Percentiles rank a stretch among this genome's conserved stretches.
Conservation (phyloP, 1,139 yeast genomes). For the Geotrichum citri-aurantii region DNA sequence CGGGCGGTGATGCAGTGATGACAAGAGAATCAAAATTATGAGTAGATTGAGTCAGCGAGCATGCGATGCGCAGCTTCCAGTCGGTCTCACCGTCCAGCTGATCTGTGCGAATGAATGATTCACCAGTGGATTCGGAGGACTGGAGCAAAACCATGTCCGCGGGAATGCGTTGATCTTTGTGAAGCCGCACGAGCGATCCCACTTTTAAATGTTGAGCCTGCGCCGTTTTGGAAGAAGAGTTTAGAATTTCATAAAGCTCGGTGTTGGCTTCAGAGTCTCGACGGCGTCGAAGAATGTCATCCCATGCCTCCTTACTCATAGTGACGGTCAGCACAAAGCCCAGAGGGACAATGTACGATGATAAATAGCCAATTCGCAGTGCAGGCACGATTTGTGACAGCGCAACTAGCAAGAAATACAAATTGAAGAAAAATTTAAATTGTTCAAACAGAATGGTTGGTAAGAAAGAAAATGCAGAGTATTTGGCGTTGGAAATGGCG, state of each 20-base stretch:
- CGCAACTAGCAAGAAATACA: slow-evolving; percentile 88
- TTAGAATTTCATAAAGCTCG: slow-evolving; percentile 70
- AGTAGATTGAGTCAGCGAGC: slow-evolving; percentile 61
- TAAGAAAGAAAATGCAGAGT: slow-evolving; percentile 78
- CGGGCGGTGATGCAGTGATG: slow-evolving; percentile 69
- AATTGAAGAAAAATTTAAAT: slow-evolving; percentile 91
- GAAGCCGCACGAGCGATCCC: slow-evolving; percentile 78
- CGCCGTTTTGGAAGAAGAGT: slow-evolving; percentile 32
- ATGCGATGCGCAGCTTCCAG: slow-evolving; percentile 87
- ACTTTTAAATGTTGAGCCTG: slow-evolving; percentile 67
- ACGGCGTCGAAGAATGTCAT: slow-evolving; percentile 83
- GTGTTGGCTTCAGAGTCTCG: slow-evolving; percentile 86
- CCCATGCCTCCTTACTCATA: slow-evolving; percentile 92
- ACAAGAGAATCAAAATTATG: slow-evolving; percentile 46
- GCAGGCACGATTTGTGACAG: slow-evolving; percentile 91
- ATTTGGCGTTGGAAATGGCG: slow-evolving; percentile 90
- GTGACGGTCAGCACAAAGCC: slow-evolving; percentile 90
- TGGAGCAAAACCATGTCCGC: slow-evolving; percentile 86
- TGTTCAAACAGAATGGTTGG: slow-evolving; percentile 91
- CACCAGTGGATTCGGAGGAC: slow-evolving; percentile 77
- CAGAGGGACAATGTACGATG: slow-evolving; percentile 88
- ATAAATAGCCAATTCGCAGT: slow-evolving; percentile 84
- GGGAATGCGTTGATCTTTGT: slow-evolving; percentile 82
- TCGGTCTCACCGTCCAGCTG: slow-evolving; percentile 99
- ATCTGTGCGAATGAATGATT: slow-evolving; percentile 90